Conservation (phyloP, 2,329 filamentous ascomycete genomes). For the Beauveria australis region DNA sequence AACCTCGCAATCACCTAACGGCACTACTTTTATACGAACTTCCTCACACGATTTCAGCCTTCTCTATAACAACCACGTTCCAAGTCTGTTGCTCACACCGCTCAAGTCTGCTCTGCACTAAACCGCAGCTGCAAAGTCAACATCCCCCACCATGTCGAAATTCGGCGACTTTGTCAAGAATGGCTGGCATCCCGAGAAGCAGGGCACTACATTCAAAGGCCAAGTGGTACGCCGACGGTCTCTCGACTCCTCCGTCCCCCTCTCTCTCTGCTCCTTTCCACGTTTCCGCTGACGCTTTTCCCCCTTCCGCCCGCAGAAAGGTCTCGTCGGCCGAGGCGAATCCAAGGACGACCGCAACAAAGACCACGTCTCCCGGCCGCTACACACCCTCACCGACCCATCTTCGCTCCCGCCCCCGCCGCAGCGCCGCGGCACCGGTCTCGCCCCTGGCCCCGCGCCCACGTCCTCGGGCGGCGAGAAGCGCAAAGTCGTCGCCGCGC, state of each 20-base stretch:
- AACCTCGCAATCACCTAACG: not conserved
- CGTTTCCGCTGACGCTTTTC: not conserved
- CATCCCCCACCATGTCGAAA: conserved; percentile 30
- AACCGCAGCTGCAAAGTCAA: not conserved
- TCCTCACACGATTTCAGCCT: no score
- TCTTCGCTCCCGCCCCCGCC: conserved; percentile 73
- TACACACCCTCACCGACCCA: conserved; percentile 67
- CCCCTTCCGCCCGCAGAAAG: conserved; percentile 28
- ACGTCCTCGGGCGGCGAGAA: conserved; percentile 12
- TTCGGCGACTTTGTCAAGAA: conserved; percentile 41
- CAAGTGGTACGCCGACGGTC: conserved; percentile 34
- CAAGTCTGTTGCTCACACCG: not conserved
- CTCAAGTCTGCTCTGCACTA: no score
- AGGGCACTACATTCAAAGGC: conserved; percentile 30
- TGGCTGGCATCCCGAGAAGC: conserved; percentile 45
- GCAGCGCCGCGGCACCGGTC: conserved; percentile 42
- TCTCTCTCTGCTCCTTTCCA: not conserved
- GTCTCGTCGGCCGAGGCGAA: conserved; percentile 35
- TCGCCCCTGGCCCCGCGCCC: conserved; percentile 18
- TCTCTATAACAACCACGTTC: no score
- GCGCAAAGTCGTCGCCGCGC: conserved; percentile 22
- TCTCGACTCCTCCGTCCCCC: not conserved
- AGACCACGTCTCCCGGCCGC: conserved; percentile 45
- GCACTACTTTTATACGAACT: not conserved
- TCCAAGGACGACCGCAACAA: conserved; percentile 20